Conservation (phyloP, 1,284 basidiomycete genomes). For the Neotropicomus parvogracilis region DNA sequence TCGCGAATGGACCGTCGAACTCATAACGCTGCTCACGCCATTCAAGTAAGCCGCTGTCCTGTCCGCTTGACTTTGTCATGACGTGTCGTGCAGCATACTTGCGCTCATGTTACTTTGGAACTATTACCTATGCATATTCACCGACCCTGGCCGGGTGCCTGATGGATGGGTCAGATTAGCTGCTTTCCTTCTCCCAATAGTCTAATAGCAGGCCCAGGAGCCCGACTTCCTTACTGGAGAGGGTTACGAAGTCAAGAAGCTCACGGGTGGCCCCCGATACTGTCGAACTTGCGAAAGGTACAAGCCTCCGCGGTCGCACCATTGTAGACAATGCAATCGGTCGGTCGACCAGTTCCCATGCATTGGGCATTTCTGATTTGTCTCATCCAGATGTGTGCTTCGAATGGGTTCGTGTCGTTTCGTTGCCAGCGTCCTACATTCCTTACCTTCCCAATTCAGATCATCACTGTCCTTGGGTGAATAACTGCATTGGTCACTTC, state of each 20-base stretch:
- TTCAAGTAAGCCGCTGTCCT: constrained; percentile 73
- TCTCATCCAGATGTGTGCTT: constrained; percentile 60
- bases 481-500: constrained; percentile 86
- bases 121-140: constrained; percentile 77
- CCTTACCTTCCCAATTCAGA: constrained; percentile 42
- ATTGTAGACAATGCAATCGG: constrained; percentile 83
- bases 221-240: constrained; percentile 68
- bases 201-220: constrained; percentile 44
- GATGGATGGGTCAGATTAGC: constrained; percentile 62
- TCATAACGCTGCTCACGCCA: constrained; percentile 71
- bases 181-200: constrained; percentile 1
- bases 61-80: constrained; percentile 7
- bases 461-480: constrained; percentile 91
- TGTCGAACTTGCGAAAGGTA: constrained; percentile 76
- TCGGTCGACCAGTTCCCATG: constrained; percentile 35
- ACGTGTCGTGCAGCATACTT: constrained; percentile 50
- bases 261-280: constrained; percentile 75
- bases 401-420: constrained; percentile 63
- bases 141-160: constrained; percentile 84
- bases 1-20: constrained; percentile 61
- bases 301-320: constrained; percentile 81
- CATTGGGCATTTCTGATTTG: constrained; percentile 12
- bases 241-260: constrained; percentile 83
- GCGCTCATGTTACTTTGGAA: constrained; percentile 82
- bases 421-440: background rate